A percentile compares a stretch with the other conserved stretches of the same genome.
Evolutionary conservation across 1,284 basidiomycete genomes (phyloP).

Genomic region (Tylopilus orsonianus): DNA sequence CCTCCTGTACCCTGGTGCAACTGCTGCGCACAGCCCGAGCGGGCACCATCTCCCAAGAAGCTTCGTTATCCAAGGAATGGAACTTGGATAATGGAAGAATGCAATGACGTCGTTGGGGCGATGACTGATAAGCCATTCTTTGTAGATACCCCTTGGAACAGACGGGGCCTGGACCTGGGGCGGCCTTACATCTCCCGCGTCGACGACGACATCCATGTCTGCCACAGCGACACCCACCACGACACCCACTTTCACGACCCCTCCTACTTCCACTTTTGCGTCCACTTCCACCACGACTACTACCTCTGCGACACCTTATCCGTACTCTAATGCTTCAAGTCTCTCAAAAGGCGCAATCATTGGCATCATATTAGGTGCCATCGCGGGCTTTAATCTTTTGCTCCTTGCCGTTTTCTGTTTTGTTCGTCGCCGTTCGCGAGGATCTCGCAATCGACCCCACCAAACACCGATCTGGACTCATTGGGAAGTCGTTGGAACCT

Average conservation of each 20-base stretch:
- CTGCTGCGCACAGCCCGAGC: background rate
- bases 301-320: conserved; percentile 30
- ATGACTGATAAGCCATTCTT: conserved; percentile 20
- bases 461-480: conserved; percentile 53
- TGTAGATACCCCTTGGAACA: conserved; percentile 65
- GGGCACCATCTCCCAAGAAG: background rate
- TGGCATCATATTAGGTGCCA: conserved; percentile 46
- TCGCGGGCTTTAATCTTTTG: conserved; percentile 41
- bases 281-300: conserved; percentile 26
- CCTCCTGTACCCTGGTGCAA: background rate
- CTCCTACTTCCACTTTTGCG: conserved; percentile 28
- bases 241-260: conserved; percentile 20
- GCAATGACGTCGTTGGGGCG: conserved; percentile 9
- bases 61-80: background rate
- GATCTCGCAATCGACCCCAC: conserved; percentile 32
- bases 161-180: conserved; percentile 63
- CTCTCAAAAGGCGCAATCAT: conserved; percentile 39
- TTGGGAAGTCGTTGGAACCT: conserved; percentile 46
- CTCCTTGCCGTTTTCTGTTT: conserved; percentile 51
- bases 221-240: conserved; percentile 27
- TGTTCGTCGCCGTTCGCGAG: conserved; percentile 49
- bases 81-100: conserved; percentile 2
- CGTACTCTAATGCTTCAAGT: conserved; percentile 29
- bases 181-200: conserved; percentile 53
- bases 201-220: conserved; percentile 24